Percentiles rank a stretch among this genome's conserved stretches.
Evolutionary conservation across 2,329 filamentous ascomycete genomes (phyloP).

Genomic region (Trichoderma sp.): DNA sequence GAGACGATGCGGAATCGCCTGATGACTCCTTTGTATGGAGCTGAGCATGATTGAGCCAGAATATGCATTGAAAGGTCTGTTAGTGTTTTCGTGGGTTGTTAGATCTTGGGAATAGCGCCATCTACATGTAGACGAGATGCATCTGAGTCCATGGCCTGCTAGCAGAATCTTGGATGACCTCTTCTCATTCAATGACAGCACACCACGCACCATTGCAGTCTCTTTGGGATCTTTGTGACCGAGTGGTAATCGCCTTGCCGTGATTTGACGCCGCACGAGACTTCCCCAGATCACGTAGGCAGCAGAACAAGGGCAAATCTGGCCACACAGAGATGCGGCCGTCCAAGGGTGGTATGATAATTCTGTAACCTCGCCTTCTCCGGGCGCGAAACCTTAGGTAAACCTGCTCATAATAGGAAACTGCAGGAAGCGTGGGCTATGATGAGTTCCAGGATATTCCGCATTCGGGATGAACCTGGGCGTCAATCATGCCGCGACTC

Average conservation of each 20-base stretch:
- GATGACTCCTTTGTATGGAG: neutral
- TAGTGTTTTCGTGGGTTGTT: neutral
- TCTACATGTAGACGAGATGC: neutral
- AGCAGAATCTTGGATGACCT: neutral
- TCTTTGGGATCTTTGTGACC: neutral
- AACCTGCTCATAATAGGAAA: slow-evolving; percentile 15
- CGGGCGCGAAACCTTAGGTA: neutral
- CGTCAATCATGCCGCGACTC: neutral
- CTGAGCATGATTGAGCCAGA: neutral
- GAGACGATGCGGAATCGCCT: neutral
- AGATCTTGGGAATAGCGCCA: neutral
- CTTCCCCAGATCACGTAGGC: neutral
- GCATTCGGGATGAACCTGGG: neutral
- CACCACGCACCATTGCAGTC: neutral
- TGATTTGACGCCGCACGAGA: neutral
- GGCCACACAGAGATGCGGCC: neutral
- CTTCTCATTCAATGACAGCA: neutral
- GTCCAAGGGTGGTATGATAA: slow-evolving; percentile 8
- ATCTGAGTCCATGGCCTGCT: neutral
- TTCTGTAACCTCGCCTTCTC: neutral
- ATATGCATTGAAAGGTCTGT: neutral
- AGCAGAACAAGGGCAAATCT: neutral
- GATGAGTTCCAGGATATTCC: neutral
- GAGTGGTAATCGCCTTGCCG: neutral
- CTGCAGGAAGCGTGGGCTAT: neutral